Base-by-base conservation (phyloP, 2,329 filamentous ascomycete genomes). In the Dothiorella sarmentorum region DNA sequence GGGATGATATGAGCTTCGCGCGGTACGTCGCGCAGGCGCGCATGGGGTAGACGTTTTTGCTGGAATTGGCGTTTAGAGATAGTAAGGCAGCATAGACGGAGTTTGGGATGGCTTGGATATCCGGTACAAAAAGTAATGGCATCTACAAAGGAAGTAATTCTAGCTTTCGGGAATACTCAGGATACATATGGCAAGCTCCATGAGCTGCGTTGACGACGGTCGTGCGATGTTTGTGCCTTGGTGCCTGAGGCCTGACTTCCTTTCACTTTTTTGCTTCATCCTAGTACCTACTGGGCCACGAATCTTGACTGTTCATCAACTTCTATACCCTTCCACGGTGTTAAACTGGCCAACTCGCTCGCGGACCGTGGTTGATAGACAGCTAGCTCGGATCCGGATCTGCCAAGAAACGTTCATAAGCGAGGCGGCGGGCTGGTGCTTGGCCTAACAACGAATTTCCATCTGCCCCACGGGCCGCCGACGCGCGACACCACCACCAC, bases 1-100 rank as follows among this genome's bases (percentile, higher is more conserved):
- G 76, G 58, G 72, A 79, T 45, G 81, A 82, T 61, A 72, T 78
- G 61, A 82, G 78, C 63, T 81, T 83, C 66, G 73, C 77, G 22
- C 72, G 79, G 63, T 82, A 81, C 62, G 64, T 82, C 61, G 67
- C 71, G 40, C 67, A 69, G 62, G 69, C 71, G n/a, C 38, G 44
- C 10, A 58, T 58, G 56, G 44, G 56, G 18, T 58, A 47, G 45
- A 24, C 18, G n/a, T 26, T 7, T 10, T 42, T 47, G 43, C 17
- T 31, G 29, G 44, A n/a, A n/a, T 29, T 33, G 55, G 55, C 43
- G 43, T 49, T 58, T n/a, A 31, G 13, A 58, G 17, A 49, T 13
- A 18, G 55, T 7, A 29, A 20, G 55, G 55, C 33, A 47, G 42
- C 55, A 58, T 58, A 26, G 55, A 13, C 18, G 24, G 55, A 43